A percentile compares a stretch with the other conserved stretches of the same genome.
Conservation (phyloP, 2,329 filamentous ascomycete species). For the Penicillium sp. region DNA sequence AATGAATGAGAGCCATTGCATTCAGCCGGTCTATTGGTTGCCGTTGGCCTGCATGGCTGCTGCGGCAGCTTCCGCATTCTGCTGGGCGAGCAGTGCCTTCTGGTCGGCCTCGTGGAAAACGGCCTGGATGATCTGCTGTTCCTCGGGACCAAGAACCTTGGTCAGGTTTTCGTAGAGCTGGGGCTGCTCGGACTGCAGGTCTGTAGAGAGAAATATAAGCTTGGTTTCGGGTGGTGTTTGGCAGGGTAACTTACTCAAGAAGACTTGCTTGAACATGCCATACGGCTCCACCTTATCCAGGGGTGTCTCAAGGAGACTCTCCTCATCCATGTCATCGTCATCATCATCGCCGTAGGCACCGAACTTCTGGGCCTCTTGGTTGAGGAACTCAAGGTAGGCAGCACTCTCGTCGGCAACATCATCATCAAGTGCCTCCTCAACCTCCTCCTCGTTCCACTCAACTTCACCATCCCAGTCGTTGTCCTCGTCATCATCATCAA, state of each 20-base stretch:
- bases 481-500: constrained; percentile 72
- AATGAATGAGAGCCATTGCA: neutral
- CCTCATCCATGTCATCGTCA: constrained; percentile 90
- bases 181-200: constrained; percentile 85
- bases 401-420: constrained; percentile 87
- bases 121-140: constrained; percentile 76
- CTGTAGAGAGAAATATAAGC: constrained; percentile 50
- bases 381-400: constrained; percentile 93
- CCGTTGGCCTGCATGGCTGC: constrained; percentile 36
- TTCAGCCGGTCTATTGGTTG: constrained; percentile 27
- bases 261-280: constrained; percentile 76
- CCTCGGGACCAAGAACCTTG: constrained; percentile 73
- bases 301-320: constrained; percentile 86
- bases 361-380: constrained; percentile 89
- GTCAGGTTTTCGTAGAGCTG: constrained; percentile 82
- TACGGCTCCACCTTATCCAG: constrained; percentile 96
- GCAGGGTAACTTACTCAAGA: constrained; percentile 68
- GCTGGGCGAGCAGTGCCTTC: constrained; percentile 45
- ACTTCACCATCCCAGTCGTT: constrained; percentile 79
- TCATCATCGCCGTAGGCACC: constrained; percentile 69
- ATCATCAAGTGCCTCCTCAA: constrained; percentile 58
- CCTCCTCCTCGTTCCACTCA: constrained; percentile 65
- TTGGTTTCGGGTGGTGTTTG: neutral
- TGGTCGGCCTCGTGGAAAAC: constrained; percentile 72
- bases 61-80: constrained; percentile 38